Evolutionary conservation across 345 rosid species (phyloP), one percentile per base, ranked within the genome.

Genomic region (Gossypium ekmanianum): DNA sequence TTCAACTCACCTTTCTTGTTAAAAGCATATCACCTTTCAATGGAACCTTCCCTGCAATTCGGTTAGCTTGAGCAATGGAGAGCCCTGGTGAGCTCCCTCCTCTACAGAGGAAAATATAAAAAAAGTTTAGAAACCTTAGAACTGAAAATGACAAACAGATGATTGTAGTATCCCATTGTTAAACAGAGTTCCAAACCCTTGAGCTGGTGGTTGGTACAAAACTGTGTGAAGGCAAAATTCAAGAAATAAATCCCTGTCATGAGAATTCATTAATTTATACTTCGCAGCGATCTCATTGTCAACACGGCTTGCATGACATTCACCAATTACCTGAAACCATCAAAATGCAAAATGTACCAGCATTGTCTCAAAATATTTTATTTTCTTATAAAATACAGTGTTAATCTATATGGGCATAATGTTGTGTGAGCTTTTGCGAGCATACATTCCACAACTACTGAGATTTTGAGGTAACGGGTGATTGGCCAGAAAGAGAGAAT

Each of bases 41-140:
- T 29, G 83, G 76, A 71, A 83, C 78, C 82, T 94, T 94, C 83
- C 98, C 98, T 11, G 81, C 57, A 72, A 94, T 84, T 67, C 90
- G 85, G 79, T 86, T 91, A 71, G 90, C 86, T 86, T 92, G 95
- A 77, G 84, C 82, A 81, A 81, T 72, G 81, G 98, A 94, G 71
- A 94, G 98, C 68, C 98, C 98, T 43, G 97, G 91, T 41, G 91
- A 84, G 80, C 87, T 77, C 78, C 90, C 97, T 79, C 91, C 94
- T 17, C 98, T 94, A 83, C 75, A 85, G 54, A 34, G 76, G 73
- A 86, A 81, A 65, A 75, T 74, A 11, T 1, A 79, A 74, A 62
- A 75, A 64, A 76, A 61, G 4, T 61, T 74, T 79, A 29, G 73
- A 77, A 76, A 86, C 22, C 61, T 43, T 17, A 20, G 70, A 66